These are phyloP conservation scores for Codiaeum variegatum DNA, from an alignment of 441 rosid genomes.

Conservation along the genomic window DNA sequence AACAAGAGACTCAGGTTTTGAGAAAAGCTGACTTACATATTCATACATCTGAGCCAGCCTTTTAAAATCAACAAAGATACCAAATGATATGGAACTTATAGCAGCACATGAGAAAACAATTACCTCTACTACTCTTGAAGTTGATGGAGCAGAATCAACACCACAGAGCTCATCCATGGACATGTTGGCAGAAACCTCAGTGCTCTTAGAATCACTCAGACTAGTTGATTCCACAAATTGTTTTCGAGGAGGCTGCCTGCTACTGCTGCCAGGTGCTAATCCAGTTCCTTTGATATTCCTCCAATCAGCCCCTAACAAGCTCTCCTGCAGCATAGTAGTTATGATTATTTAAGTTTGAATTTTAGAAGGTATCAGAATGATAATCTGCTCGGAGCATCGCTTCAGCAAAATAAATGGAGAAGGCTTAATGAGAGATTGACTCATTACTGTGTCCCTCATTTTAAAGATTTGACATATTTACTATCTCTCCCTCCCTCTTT, in stretches of 20 bases:
- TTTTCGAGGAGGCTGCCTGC: constrained; percentile 63
- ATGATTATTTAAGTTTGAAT: background rate
- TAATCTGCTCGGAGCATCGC: background rate
- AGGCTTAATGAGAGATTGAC: too few relatives aligned
- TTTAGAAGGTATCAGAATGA: background rate
- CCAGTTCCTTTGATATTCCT: constrained; percentile 67
- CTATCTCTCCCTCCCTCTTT: too few relatives aligned
- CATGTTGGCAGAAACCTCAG: constrained; percentile 54
- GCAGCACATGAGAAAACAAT: constrained; percentile 13
- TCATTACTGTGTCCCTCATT: too few relatives aligned
- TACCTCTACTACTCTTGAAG: constrained; percentile 81
- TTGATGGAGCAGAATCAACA: constrained; percentile 69
- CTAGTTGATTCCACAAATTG: constrained; percentile 58
- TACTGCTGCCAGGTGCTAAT: constrained; percentile 58
- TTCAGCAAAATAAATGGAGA: too few relatives aligned
- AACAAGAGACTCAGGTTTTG: background rate
- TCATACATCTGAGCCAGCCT: background rate
- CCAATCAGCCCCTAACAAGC: constrained; percentile 57
- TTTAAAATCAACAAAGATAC: background rate
- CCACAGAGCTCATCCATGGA: constrained; percentile 59
- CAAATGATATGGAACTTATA: background rate
- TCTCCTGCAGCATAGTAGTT: constrained; percentile 45
- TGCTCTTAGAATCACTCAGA: constrained; percentile 64
- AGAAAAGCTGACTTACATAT: background rate
- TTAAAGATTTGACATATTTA: too few relatives aligned